Percentiles rank a stretch among this genome's conserved stretches.
phyloP scores from a whole-genome alignment of 257 asterid species.

The Paulownia fortunei region DNA sequence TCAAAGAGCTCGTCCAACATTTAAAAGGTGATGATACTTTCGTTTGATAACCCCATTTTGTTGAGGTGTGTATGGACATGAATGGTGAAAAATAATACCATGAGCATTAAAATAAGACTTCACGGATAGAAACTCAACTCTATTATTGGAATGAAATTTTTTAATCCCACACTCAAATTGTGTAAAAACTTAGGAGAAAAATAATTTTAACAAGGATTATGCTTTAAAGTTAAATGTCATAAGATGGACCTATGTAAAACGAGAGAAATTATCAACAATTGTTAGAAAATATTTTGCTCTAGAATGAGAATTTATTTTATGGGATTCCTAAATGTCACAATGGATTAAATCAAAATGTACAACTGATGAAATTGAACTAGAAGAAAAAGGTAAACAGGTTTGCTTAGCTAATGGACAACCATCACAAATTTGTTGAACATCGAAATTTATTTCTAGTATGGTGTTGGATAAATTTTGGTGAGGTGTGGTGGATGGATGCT shows the following conservation, averaged over 20 bases:
- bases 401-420: background rate
- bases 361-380: background rate
- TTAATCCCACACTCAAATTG: background rate
- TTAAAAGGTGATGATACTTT: background rate
- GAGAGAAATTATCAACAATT: background rate
- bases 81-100: background rate
- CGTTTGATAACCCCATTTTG: background rate
- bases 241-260: background rate
- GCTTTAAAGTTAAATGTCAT: background rate
- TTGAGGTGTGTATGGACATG: background rate
- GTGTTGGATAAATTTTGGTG: background rate
- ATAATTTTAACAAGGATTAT: background rate
- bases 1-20: background rate
- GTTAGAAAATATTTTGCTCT: background rate
- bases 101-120: background rate
- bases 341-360: background rate
- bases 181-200: background rate
- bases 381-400: background rate
- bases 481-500: background rate
- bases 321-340: background rate
- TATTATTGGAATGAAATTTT: background rate
- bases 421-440: background rate
- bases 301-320: background rate
- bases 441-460: background rate
- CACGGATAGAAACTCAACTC: background rate